phyloP scores from a whole-genome alignment of 306 rosid species.

The Lotus japonicus region DNA sequence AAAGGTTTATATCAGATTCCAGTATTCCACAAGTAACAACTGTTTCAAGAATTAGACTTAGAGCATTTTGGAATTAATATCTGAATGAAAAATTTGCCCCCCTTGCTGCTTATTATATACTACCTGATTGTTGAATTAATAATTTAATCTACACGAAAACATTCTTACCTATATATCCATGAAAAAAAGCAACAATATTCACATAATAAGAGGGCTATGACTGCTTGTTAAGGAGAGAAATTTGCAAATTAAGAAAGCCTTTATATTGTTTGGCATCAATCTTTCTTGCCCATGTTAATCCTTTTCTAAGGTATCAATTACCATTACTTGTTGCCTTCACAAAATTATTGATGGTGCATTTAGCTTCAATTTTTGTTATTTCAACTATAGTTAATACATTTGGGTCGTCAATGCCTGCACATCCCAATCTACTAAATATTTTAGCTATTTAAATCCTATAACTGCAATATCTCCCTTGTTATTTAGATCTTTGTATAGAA shows the following conservation, averaged over 20 bases:
- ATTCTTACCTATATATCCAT: too few species aligned
- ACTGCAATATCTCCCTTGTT: not conserved
- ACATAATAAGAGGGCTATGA: too few species aligned
- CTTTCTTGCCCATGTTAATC: too few species aligned
- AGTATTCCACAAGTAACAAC: not conserved
- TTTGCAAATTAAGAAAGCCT: too few species aligned
- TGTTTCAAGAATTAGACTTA: not conserved
- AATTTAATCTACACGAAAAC: too few species aligned
- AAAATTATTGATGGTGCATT: not conserved
- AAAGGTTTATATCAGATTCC: too few species aligned
- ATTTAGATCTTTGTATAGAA: not conserved
- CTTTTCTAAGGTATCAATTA: not conserved
- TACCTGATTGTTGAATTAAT: too few species aligned
- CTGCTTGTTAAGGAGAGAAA: too few species aligned
- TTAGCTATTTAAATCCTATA: not conserved
- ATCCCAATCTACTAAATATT: not conserved
- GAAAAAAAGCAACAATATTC: too few species aligned
- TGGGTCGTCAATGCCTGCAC: not conserved
- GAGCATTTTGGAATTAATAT: not conserved
- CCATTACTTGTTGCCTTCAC: not conserved
- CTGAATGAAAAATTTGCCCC: too few species aligned
- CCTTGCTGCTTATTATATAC: too few species aligned
- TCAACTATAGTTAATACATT: not conserved
- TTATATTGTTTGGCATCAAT: too few species aligned
- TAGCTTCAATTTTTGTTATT: not conserved